phyloP scores from a whole-genome alignment of 2,329 filamentous ascomycete species.

The Raffaelea albimanens region DNA sequence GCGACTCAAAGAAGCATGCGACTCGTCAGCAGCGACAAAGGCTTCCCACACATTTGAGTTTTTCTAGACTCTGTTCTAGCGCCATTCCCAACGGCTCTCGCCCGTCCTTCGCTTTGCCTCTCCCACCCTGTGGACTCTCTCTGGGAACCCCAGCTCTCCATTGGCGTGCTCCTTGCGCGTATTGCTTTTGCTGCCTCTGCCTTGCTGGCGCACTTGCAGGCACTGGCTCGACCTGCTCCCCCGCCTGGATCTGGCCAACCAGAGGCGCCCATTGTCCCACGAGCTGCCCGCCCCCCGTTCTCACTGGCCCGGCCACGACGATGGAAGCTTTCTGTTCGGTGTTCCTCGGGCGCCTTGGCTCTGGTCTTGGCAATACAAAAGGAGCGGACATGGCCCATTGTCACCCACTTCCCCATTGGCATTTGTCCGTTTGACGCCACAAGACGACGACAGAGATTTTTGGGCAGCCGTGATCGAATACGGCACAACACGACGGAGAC shows the following conservation, averaged over 20 bases:
- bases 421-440: no score
- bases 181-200: background rate
- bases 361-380: constrained; percentile 9
- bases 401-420: no score
- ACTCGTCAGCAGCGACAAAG: no score
- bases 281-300: constrained; percentile 1
- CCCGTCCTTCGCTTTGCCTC: no score
- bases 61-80: background rate
- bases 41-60: no score
- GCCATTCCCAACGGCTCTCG: background rate
- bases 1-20: no score
- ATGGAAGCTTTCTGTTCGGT: background rate
- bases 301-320: background rate
- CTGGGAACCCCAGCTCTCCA: background rate
- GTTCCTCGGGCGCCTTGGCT: background rate
- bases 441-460: no score
- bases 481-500: no score
- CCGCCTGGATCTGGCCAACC: constrained; percentile 4
- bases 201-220: background rate
- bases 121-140: background rate
- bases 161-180: background rate
- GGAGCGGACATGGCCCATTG: background rate
- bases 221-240: background rate
- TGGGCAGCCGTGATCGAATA: no score
- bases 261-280: constrained; percentile 5